Evolutionary conservation across 345 rosid species (phyloP), one percentile per base, ranked within the genome.

Genomic region (Leavenworthia alabamica): DNA sequence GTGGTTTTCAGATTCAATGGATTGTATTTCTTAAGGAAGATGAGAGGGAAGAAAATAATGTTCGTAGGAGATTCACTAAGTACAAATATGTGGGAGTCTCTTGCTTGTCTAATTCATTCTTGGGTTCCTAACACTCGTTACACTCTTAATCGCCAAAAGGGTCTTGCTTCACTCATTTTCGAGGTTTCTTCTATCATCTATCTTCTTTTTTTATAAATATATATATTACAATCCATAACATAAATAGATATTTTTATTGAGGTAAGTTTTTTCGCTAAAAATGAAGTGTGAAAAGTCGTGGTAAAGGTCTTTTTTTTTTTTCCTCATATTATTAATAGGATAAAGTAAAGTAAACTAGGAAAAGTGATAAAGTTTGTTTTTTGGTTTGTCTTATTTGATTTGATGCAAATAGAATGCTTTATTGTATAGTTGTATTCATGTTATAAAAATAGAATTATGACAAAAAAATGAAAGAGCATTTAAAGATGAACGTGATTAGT

Each of bases 21-120:
- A 65, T 3, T 73, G 65, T 70, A 70, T 74, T 86, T 92, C 71
- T 56, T 92, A 77, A 76, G 80, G 75, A 86, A 74, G 59, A 83
- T 83, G 90, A 81, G 89, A 54, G 96, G 98, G 68, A 92, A 92
- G 79, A 89, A 75, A 82, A 86, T 92, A 15, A 92, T 92, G 98
- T 92, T 92, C 45, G 98, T 92, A 10, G 98, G 98, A 12, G 98
- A 92, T 77, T 92, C 98, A 56, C 67, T 92, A 62, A 86, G 93
- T 71, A 62, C 71, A 62, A 86, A 92, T 75, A 90, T 86, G 72
- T 89, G 88, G 89, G 72, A 77, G 56, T 92, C 98, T 22, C 68
- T 92, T n/a, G 69, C 85, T 17, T 92, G 98, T 75, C 20, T 92
- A 70, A 72, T 92, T 57, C 81, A 85, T 22, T 26, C 90, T 15